These are phyloP conservation scores for Phytophthora pisi DNA, from an alignment of 352 stramenopile species.

Conservation along the genomic window DNA sequence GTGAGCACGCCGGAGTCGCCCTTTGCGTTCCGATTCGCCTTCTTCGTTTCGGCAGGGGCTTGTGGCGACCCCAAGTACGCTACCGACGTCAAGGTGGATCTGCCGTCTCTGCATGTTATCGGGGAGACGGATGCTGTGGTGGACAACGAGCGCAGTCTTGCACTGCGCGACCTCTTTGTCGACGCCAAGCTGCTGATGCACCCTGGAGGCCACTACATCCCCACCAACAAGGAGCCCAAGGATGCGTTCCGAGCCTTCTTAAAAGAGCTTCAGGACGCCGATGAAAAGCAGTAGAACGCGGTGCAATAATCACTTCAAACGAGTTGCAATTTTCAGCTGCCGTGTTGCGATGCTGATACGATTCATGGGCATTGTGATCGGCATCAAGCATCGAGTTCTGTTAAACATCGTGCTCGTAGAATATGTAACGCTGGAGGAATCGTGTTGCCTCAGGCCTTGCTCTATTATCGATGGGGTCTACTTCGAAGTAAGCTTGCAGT, in stretches of 20 bases:
- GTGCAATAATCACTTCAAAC: too few relatives aligned
- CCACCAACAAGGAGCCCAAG: conserved; percentile 85
- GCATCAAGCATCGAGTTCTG: too few relatives aligned
- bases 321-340: too few relatives aligned
- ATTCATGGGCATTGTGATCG: too few relatives aligned
- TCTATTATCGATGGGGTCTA: conserved; percentile 5
- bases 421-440: background rate
- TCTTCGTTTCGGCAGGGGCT: conserved; percentile 71
- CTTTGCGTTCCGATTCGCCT: conserved; percentile 73
- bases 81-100: conserved; percentile 45
- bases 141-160: conserved; percentile 56
- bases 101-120: conserved; percentile 85
- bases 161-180: conserved; percentile 58
- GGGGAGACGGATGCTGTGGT: conserved; percentile 81
- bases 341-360: too few relatives aligned
- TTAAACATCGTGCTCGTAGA: too few relatives aligned
- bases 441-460: background rate
- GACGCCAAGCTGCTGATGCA: conserved; percentile 66
- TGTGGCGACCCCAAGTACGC: conserved; percentile 53
- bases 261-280: conserved; percentile 45
- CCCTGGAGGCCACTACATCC: conserved; percentile 83
- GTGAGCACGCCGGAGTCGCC: conserved; percentile 46
- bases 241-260: conserved; percentile 76
- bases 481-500: background rate
- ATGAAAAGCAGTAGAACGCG: conserved; percentile 13